These are phyloP conservation scores for Tetrapisispora namnaoensis DNA, from an alignment of 805 yeast species.

Conservation along the genomic window DNA sequence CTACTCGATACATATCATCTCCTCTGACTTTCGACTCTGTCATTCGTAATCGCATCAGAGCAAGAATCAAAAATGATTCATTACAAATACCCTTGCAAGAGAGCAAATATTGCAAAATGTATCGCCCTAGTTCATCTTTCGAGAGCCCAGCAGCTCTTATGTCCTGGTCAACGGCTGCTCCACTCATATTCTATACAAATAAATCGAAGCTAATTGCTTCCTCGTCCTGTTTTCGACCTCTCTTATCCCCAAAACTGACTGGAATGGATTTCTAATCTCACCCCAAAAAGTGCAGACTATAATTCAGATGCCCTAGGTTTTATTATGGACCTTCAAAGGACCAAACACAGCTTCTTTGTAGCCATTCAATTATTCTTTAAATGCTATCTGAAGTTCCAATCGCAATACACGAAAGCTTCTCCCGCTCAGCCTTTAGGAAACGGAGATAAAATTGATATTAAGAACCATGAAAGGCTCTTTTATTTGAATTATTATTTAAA, in stretches of 20 bases:
- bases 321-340: too few species aligned
- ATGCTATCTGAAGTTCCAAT: too few species aligned
- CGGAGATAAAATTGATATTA: not conserved
- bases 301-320: too few species aligned
- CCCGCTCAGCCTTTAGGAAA: not conserved
- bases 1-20: not conserved
- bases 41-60: slow-evolving; percentile 10
- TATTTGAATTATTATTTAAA: too few species aligned
- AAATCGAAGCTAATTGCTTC: too few species aligned
- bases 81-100: slow-evolving; percentile 19
- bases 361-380: too few species aligned
- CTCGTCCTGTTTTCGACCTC: not conserved
- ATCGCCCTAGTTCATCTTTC: not conserved
- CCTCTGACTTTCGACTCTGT: not conserved
- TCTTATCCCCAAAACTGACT: too few species aligned
- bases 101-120: slow-evolving; percentile 19
- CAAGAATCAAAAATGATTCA: slow-evolving; percentile 15
- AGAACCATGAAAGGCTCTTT: not conserved
- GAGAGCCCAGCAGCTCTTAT: too few species aligned
- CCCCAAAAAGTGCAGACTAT: too few species aligned
- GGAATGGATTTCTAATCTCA: too few species aligned
- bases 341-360: too few species aligned
- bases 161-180: not conserved
- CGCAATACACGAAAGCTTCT: not conserved
- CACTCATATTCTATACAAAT: not conserved